These are phyloP conservation scores for Dendrobium huoshanense DNA, from an alignment of 106 monocot species.

Conservation along the genomic window DNA sequence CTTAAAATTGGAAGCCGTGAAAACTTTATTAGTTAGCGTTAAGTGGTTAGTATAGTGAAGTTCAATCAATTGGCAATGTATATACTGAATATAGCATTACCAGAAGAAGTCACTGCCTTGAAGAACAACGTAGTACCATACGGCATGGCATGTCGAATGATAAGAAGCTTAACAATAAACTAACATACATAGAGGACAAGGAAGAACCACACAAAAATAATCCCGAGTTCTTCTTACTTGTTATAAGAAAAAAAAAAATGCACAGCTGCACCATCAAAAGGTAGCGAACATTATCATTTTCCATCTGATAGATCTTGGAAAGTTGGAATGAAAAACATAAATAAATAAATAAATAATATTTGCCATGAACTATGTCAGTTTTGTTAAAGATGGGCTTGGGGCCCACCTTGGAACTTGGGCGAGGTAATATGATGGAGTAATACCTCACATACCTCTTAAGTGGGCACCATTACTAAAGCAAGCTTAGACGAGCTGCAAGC, in stretches of 20 bases:
- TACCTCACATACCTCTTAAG: too few species aligned
- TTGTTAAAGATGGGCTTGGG: too few species aligned
- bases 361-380: too few species aligned
- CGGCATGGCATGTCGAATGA: neutral
- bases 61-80: neutral
- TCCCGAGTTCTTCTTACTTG: neutral
- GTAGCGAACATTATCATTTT: neutral
- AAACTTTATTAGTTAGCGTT: neutral
- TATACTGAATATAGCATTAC: neutral
- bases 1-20: neutral
- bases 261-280: neutral
- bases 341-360: neutral
- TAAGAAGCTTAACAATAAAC: neutral
- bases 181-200: neutral
- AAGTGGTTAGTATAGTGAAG: neutral
- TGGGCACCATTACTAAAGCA: too few species aligned
- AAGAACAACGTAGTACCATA: too few species aligned
- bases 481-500: too few species aligned
- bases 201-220: neutral
- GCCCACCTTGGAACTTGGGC: too few species aligned
- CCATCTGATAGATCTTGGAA: neutral
- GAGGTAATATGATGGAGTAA: too few species aligned
- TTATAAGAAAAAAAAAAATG: neutral
- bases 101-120: too few species aligned
- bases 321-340: neutral